Base-by-base conservation (phyloP, 371 early-diverging fungal species). In the Capillidium rhysosporum region DNA sequence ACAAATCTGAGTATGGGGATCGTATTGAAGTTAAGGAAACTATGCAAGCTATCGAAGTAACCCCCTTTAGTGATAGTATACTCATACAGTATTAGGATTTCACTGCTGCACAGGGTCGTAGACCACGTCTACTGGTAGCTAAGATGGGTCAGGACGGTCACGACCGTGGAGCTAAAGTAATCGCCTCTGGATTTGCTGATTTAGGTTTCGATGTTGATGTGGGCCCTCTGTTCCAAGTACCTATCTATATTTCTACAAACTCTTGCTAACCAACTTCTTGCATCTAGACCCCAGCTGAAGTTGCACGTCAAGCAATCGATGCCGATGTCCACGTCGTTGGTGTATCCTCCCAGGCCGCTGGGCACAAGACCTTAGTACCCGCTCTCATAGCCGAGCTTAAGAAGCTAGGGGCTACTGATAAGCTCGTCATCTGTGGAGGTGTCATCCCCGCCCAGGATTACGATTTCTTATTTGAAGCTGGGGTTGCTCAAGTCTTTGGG, bases 121-220 rank as follows among this genome's bases (percentile, higher is more conserved):
- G 85, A 9, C 89, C 89, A 18, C 79, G 87, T 65, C 64, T 86
- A 56, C 67, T 86, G 16, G 82, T 88, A 4, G 87, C 84, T 49
- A 86, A 86, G 69, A 84, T 86, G 85, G 89, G 87, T 43, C 89
- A 86, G 66, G 87, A 86, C 62, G 87, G 87, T n/a, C 89, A 88
- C 55, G 87, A 86, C 57, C 76, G 87, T 53, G 87, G 87, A 4
- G 84, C 84, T 60, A 88, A 88, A 68, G 89, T 88, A 10, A 84
- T 88, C 57, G 88, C 88, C 4, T 75, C 80, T 28, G 87, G 86
- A 1, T 88, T 84, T 49, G 84, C 85, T 14, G 88, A 88, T 66
- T 69, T 88, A 29, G 88, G 88, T 23, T 88, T 85, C 59, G 88
- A 88, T 68, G 87, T 88, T 16, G 88, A 88, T 62, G 77, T 88